Conservation (phyloP, 2,329 filamentous ascomycete species). For the Trichoderma atroviride region DNA sequence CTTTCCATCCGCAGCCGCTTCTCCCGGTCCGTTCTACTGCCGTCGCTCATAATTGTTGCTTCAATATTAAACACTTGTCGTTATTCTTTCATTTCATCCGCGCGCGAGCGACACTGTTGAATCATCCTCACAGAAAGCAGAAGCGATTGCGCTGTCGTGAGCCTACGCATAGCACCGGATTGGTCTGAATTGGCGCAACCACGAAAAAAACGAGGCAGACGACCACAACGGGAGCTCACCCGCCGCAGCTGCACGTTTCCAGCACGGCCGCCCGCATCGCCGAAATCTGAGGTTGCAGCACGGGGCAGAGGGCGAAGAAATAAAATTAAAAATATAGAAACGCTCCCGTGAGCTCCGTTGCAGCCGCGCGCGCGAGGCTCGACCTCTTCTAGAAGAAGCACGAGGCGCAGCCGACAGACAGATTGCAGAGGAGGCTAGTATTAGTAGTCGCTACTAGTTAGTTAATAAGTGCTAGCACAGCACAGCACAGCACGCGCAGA, state of each 20-base stretch:
- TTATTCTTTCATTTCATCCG: neutral
- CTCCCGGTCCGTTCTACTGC: neutral
- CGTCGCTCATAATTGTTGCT: neutral
- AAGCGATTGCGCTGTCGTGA: neutral
- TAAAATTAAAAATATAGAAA: neutral
- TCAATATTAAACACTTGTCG: neutral
- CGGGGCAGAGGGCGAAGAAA: neutral
- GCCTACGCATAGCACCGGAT: neutral
- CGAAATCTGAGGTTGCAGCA: constrained; percentile 1
- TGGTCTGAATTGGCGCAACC: neutral
- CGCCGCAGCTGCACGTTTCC: constrained; percentile 26
- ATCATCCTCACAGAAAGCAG: neutral
- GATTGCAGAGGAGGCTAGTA: too few relatives aligned
- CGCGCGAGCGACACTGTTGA: neutral
- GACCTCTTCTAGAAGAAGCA: constrained; percentile 25
- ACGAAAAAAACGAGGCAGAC: neutral
- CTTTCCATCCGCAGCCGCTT: neutral
- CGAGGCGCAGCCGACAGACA: constrained; percentile 23
- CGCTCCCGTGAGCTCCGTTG: neutral
- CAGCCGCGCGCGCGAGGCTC: constrained; percentile 3
- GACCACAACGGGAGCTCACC: constrained; percentile 3
- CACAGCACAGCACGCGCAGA: constrained; percentile 15
- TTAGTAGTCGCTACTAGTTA: neutral
- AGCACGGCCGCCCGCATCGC: constrained; percentile 25
- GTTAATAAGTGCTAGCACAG: constrained; percentile 11